Conservation (phyloP, 2,329 filamentous ascomycete species). For the Dactylellina cionopaga region DNA sequence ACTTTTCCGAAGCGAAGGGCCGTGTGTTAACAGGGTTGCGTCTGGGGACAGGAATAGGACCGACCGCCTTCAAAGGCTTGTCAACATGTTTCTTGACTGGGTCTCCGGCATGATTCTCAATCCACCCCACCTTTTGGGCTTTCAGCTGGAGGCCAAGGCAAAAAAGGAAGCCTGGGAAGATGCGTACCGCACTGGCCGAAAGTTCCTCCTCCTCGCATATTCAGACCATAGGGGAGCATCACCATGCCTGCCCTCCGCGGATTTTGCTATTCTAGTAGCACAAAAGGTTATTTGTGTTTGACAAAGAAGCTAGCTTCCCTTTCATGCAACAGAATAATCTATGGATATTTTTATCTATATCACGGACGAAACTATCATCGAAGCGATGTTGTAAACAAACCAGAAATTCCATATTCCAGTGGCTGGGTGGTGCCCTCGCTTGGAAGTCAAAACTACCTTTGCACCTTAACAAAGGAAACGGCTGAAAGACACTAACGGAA, state of each 20-base stretch:
- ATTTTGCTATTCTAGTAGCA: conserved; percentile 44
- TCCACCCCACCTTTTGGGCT: conserved; percentile 41
- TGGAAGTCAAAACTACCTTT: conserved; percentile 24
- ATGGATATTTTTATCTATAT: conserved; percentile 45
- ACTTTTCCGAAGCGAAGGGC: conserved; percentile 44
- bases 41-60: conserved; percentile 8
- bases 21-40: conserved; percentile 28
- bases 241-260: conserved; percentile 20
- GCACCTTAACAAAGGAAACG: conserved; percentile 40
- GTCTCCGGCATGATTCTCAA: conserved; percentile 21
- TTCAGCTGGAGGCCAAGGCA: conserved; percentile 17
- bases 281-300: conserved; percentile 49
- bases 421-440: conserved; percentile 49
- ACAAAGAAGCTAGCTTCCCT: conserved; percentile 36
- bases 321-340: conserved; percentile 3
- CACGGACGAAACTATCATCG: conserved; percentile 1
- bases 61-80: conserved; percentile 31
- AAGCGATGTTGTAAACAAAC: conserved; percentile 29
- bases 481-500: conserved; percentile 47
- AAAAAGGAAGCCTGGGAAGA: conserved; percentile 7
- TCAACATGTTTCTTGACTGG: conserved; percentile 15
- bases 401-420: conserved; percentile 45
- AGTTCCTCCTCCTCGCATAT: conserved; percentile 28
- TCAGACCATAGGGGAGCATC: conserved; percentile 12
- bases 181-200: no score